These are phyloP conservation scores for Pseudomonodictys pantanalensis DNA, from an alignment of 495 filamentous ascomycete genomes.

Conservation along the genomic window DNA sequence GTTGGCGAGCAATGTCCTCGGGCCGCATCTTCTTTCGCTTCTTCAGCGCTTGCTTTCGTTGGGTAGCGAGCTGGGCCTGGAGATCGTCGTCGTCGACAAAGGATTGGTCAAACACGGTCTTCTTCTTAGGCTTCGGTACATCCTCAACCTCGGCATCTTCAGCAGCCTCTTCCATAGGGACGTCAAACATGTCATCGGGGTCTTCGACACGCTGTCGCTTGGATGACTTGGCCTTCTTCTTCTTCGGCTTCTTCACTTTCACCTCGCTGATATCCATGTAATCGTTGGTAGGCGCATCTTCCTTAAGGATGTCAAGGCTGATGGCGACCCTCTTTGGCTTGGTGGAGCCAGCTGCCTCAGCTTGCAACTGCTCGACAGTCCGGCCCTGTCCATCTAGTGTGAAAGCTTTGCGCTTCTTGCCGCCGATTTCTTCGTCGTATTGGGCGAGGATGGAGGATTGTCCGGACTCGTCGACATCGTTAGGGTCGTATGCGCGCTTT, in stretches of 20 bases:
- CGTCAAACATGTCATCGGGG: slow-evolving; percentile 68
- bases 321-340: slow-evolving; percentile 65
- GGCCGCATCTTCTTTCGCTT: slow-evolving; percentile 81
- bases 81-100: slow-evolving; percentile 93
- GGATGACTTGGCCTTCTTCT: slow-evolving; percentile 65
- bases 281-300: slow-evolving; percentile 72
- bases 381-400: slow-evolving; percentile 75
- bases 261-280: slow-evolving; percentile 82
- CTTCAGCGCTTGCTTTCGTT: slow-evolving; percentile 78
- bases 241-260: slow-evolving; percentile 56
- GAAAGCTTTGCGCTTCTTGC: slow-evolving; percentile 86
- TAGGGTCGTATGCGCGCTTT: slow-evolving; percentile 83
- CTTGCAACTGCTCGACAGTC: slow-evolving; percentile 60
- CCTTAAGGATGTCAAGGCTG: slow-evolving; percentile 68
- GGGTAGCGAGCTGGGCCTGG: slow-evolving; percentile 75
- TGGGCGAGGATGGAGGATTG: slow-evolving; percentile 69
- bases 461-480: slow-evolving; percentile 66
- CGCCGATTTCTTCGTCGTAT: slow-evolving; percentile 93
- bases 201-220: slow-evolving; percentile 85
- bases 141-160: slow-evolving; percentile 75
- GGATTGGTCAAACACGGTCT: slow-evolving; percentile 56
- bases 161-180: slow-evolving; percentile 43
- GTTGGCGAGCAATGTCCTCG: slow-evolving; percentile 78
- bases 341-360: slow-evolving; percentile 56
- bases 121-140: slow-evolving; percentile 52